phyloP scores from a whole-genome alignment of 305 asterid genomes.

The Solanum hybrid region DNA sequence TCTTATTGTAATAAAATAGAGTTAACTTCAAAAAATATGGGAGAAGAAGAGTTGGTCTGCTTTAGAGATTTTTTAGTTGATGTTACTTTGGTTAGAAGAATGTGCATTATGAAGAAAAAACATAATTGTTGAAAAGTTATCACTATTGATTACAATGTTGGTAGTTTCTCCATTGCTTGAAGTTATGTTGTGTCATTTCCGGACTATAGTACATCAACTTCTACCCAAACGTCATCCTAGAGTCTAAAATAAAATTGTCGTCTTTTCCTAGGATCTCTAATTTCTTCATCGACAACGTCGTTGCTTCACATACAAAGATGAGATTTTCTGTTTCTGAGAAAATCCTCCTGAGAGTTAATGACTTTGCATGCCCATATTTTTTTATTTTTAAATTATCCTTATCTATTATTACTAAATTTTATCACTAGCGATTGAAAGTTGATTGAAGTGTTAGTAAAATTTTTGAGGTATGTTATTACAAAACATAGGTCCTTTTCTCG shows the following conservation, averaged over 20 bases:
- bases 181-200: neutral
- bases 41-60: neutral
- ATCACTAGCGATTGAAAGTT: too few species aligned
- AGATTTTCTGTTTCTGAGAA: neutral
- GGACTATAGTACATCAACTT: neutral
- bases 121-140: neutral
- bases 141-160: neutral
- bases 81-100: neutral
- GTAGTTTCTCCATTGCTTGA: neutral
- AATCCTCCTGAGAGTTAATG: neutral
- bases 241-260: neutral
- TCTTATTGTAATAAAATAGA: neutral
- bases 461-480: neutral
- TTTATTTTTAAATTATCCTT: neutral
- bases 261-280: neutral
- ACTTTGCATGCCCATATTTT: neutral
- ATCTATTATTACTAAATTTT: too few species aligned
- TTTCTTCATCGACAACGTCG: neutral
- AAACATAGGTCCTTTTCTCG: neutral
- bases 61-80: neutral
- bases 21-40: neutral
- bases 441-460: neutral
- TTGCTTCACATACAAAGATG: neutral
- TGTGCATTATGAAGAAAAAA: neutral
- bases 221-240: neutral